Conservation (phyloP, 352 stramenopile genomes). For the Globisporangium cystogenes region DNA sequence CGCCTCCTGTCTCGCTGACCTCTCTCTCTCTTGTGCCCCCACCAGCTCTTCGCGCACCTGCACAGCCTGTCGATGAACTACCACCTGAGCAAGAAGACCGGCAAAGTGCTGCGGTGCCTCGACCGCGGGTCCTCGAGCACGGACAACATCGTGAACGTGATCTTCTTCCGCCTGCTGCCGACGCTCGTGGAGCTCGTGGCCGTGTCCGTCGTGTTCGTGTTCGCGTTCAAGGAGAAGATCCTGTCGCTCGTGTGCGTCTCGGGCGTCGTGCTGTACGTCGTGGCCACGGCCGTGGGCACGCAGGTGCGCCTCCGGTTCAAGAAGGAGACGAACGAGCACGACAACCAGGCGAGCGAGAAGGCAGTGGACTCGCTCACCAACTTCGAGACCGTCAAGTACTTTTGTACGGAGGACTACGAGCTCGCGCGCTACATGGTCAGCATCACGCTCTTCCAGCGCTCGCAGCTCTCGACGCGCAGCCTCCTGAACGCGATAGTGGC, state of each 20-base stretch:
- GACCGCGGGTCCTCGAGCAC: slow-evolving; percentile 84
- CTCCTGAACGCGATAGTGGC: slow-evolving; percentile 93
- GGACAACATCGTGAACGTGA: slow-evolving; percentile 94
- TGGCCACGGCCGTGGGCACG: slow-evolving; percentile 85
- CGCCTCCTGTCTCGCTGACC: neutral
- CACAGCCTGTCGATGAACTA: slow-evolving; percentile 96
- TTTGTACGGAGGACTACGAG: slow-evolving; percentile 93
- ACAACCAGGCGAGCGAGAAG: slow-evolving; percentile 96
- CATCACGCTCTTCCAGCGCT: slow-evolving; percentile 89
- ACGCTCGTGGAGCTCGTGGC: slow-evolving; percentile 94
- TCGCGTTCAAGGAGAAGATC: slow-evolving; percentile 90
- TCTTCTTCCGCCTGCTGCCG: slow-evolving; percentile 95
- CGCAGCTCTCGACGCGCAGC: slow-evolving; percentile 86
- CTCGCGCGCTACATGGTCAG: slow-evolving; percentile 60
- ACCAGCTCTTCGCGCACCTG: slow-evolving; percentile 90
- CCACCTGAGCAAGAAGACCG: slow-evolving; percentile 96
- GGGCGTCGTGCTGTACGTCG: slow-evolving; percentile 91
- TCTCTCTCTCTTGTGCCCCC: neutral
- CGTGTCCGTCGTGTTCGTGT: slow-evolving; percentile 82
- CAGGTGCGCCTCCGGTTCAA: slow-evolving; percentile 83
- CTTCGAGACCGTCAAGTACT: slow-evolving; percentile 98
- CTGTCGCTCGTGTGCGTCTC: slow-evolving; percentile 85
- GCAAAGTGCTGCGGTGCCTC: slow-evolving; percentile 92
- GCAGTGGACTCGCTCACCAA: slow-evolving; percentile 96
- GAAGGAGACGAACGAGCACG: slow-evolving; percentile 90